Evolutionary conservation across 371 early-diverging fungal species (phyloP).

Genomic region (Coemansia sp.): DNA sequence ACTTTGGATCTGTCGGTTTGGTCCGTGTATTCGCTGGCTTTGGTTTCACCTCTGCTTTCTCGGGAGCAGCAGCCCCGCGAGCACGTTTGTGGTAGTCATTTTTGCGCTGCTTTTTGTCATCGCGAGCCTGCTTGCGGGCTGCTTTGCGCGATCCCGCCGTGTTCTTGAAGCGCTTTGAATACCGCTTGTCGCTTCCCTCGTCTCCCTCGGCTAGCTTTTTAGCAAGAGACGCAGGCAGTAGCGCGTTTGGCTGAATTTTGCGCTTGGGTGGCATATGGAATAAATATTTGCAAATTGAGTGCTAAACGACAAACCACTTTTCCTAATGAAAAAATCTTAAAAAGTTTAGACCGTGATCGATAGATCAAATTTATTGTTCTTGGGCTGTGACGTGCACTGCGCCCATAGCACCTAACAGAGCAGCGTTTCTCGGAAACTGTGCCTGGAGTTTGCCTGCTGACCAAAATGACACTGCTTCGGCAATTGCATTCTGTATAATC

Average conservation of each 20-base stretch:
- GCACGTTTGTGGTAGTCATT: slow-evolving; percentile 42
- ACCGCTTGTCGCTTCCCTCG: slow-evolving; percentile 47
- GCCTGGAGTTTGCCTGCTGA: slow-evolving; percentile 19
- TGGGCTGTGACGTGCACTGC: slow-evolving; percentile 7
- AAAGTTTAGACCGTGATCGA: neutral
- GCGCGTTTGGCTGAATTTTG: slow-evolving; percentile 30
- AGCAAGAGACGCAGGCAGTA: slow-evolving; percentile 24
- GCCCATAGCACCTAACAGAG: slow-evolving; percentile 36
- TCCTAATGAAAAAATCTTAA: neutral
- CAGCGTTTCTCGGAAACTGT: slow-evolving; percentile 19
- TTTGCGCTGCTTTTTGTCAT: slow-evolving; percentile 55
- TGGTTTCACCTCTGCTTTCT: neutral
- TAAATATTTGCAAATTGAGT: neutral
- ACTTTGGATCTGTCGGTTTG: slow-evolving; percentile 6
- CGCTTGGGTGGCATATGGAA: slow-evolving; percentile 34
- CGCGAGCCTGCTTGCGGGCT: slow-evolving; percentile 55
- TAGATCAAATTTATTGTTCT: neutral
- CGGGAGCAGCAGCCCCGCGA: slow-evolving; percentile 16
- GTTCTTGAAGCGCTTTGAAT: slow-evolving; percentile 53
- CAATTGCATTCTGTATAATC: neutral
- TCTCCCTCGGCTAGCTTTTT: slow-evolving; percentile 9
- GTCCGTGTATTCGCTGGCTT: neutral
- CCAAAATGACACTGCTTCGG: slow-evolving; percentile 36
- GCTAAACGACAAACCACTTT: neutral
- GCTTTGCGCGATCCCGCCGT: slow-evolving; percentile 51